Percentiles rank a stretch among this genome's conserved stretches.
Conservation (phyloP, 208 protist species). For the Leishmania braziliensis region DNA sequence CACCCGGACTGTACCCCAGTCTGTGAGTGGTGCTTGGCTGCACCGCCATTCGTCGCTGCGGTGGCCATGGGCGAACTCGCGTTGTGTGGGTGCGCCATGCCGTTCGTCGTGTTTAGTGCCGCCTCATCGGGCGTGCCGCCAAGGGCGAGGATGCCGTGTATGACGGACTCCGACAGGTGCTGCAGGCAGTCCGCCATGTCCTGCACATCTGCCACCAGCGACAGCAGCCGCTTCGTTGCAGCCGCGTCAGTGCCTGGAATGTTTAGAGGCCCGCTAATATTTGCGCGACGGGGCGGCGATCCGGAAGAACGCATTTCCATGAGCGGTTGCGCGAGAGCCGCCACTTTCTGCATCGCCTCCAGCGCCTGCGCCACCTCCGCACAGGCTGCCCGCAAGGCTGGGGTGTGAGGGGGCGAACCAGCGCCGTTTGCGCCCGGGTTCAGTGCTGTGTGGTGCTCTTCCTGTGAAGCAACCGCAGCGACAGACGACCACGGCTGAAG, state of each 20-base stretch:
- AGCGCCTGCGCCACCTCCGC: slow-evolving; percentile 25
- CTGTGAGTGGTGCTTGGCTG: neutral
- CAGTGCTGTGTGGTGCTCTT: neutral
- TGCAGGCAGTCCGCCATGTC: slow-evolving; percentile 30
- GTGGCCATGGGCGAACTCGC: slow-evolving; percentile 1
- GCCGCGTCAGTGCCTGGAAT: neutral
- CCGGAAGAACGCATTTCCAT: slow-evolving; percentile 15
- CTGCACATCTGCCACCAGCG: slow-evolving; percentile 26
- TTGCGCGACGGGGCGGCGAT: neutral
- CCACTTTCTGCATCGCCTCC: slow-evolving; percentile 14
- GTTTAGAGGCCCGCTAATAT: neutral
- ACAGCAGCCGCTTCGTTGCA: slow-evolving; percentile 6
- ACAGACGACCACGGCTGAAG: slow-evolving; percentile 24
- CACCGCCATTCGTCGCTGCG: neutral
- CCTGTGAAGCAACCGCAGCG: neutral
- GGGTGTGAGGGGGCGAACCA: neutral
- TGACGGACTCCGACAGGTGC: slow-evolving; percentile 25
- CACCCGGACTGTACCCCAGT: neutral
- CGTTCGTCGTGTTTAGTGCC: neutral
- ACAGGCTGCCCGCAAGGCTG: slow-evolving; percentile 1
- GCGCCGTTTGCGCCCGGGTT: neutral
- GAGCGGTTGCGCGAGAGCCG: slow-evolving; percentile 6
- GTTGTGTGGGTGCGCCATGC: neutral
- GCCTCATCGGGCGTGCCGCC: slow-evolving; percentile 11
- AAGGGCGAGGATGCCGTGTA: slow-evolving; percentile 33